phyloP scores from a whole-genome alignment of 495 filamentous ascomycete species.

The Evansstolkia leycettana region DNA sequence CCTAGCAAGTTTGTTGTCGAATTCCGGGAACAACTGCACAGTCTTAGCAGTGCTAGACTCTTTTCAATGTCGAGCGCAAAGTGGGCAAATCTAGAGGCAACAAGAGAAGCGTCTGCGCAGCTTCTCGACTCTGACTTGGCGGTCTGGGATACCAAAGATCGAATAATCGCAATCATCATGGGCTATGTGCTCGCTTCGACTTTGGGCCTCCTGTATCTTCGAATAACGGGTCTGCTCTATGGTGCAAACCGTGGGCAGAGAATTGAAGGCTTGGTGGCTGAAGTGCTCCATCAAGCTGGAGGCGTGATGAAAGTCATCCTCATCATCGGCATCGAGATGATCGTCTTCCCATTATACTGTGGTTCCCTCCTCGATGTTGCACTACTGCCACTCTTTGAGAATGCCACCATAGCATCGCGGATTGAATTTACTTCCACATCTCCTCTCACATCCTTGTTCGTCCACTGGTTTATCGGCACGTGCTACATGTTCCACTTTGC shows the following conservation, averaged over 20 bases:
- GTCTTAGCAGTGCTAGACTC: slow-evolving; percentile 8
- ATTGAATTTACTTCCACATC: slow-evolving; percentile 61
- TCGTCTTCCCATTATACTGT: slow-evolving; percentile 91
- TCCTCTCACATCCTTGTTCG: slow-evolving; percentile 80
- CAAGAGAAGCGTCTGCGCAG: slow-evolving; percentile 9
- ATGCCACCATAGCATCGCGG: slow-evolving; percentile 61
- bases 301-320: slow-evolving; percentile 96
- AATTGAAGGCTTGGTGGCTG: slow-evolving; percentile 68
- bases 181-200: slow-evolving; percentile 69
- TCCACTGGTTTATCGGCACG: slow-evolving; percentile 98
- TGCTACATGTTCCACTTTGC: slow-evolving; percentile 99
- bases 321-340: slow-evolving; percentile 99
- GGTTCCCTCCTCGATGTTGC: slow-evolving; percentile 83
- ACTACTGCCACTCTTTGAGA: slow-evolving; percentile 75
- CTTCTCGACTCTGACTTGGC: slow-evolving; percentile 46
- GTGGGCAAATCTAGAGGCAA: slow-evolving; percentile 13
- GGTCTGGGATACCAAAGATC: slow-evolving; percentile 66
- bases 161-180: slow-evolving; percentile 63
- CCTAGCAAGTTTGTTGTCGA: background rate
- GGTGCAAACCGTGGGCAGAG: slow-evolving; percentile 52
- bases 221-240: slow-evolving; percentile 51
- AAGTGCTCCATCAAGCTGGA: slow-evolving; percentile 79
- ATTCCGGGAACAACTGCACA: slow-evolving; percentile 5
- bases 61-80: slow-evolving; percentile 13
- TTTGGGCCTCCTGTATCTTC: slow-evolving; percentile 66